Evolutionary conservation across 1,284 basidiomycete genomes (phyloP).

Genomic region (Mycena citricolor): DNA sequence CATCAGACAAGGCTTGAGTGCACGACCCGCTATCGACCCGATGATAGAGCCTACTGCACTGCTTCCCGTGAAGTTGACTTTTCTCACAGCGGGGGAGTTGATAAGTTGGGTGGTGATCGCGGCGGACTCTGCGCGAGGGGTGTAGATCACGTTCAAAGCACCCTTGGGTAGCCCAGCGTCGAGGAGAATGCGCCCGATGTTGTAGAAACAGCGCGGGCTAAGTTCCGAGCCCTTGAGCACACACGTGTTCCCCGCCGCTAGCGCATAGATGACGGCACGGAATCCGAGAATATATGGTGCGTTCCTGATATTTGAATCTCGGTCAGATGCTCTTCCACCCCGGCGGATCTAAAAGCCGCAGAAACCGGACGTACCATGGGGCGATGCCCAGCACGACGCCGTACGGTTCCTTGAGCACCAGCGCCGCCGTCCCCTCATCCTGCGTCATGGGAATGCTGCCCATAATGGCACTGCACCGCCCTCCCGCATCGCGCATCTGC

Average conservation of each 20-base stretch:
- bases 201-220: conserved; percentile 40
- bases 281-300: conserved; percentile 36
- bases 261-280: conserved; percentile 42
- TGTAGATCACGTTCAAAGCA: conserved; percentile 47
- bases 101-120: conserved; percentile 44
- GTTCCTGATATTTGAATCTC: too few species aligned
- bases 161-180: conserved; percentile 50
- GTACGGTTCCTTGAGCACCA: conserved; percentile 20
- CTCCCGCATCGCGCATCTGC: conserved; percentile 10
- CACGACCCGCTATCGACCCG: conserved; percentile 58
- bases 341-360: too few species aligned
- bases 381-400: conserved; percentile 15
- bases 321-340: too few species aligned
- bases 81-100: conserved; percentile 38
- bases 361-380: conserved; percentile 25
- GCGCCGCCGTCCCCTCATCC: conserved; percentile 11
- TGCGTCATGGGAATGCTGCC: conserved; percentile 14
- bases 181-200: conserved; percentile 40
- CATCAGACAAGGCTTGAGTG: conserved; percentile 60
- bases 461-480: conserved; percentile 9
- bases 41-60: conserved; percentile 57
- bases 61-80: conserved; percentile 53
- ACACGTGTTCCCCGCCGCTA: conserved; percentile 53
- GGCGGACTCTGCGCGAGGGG: conserved; percentile 39
- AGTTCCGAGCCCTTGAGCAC: conserved; percentile 51